Conservation (phyloP, 148 eudicot genomes). For the Dianthus caryophyllus region DNA sequence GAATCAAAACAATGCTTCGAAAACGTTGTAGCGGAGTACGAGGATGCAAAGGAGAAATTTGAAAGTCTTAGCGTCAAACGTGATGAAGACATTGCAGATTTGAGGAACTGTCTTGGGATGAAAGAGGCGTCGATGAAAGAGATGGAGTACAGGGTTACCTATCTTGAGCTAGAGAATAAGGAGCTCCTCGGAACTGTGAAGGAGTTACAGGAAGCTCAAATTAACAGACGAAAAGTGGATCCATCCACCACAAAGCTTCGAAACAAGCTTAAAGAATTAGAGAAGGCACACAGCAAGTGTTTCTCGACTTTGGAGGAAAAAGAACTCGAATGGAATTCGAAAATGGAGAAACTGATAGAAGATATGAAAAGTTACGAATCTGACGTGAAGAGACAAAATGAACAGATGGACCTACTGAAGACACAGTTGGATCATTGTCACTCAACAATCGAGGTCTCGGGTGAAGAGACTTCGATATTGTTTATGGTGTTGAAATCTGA, state of each 20-base stretch:
- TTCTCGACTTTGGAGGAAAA: conserved; percentile 42
- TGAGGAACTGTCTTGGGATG: conserved; percentile 43
- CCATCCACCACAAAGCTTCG: conserved; percentile 42
- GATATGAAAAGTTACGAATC: conserved; percentile 32
- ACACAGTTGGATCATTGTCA: conserved; percentile 49
- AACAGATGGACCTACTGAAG: conserved; percentile 38
- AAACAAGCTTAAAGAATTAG: conserved; percentile 47
- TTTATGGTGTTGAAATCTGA: conserved; percentile 51
- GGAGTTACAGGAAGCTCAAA: conserved; percentile 62
- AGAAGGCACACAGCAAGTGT: conserved; percentile 48
- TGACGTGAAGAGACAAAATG: conserved; percentile 39
- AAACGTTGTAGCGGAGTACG: conserved; percentile 45
- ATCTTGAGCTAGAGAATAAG: conserved; percentile 62
- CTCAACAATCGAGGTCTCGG: conserved; percentile 43
- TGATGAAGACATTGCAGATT: conserved; percentile 55
- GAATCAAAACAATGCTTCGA: conserved; percentile 50
- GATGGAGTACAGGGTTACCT: conserved; percentile 45
- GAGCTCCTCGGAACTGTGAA: conserved; percentile 52
- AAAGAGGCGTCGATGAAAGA: conserved; percentile 52
- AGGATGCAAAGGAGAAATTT: conserved; percentile 44
- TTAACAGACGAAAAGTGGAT: conserved; percentile 37
- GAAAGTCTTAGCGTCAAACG: conserved; percentile 48
- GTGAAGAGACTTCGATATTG: conserved; percentile 46
- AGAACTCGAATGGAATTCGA: conserved; percentile 60
- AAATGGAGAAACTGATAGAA: conserved; percentile 40